A percentile compares a stretch with the other conserved stretches of the same genome.
phyloP scores from a whole-genome alignment of 257 asterid species.

The Solanum tacnaense region DNA sequence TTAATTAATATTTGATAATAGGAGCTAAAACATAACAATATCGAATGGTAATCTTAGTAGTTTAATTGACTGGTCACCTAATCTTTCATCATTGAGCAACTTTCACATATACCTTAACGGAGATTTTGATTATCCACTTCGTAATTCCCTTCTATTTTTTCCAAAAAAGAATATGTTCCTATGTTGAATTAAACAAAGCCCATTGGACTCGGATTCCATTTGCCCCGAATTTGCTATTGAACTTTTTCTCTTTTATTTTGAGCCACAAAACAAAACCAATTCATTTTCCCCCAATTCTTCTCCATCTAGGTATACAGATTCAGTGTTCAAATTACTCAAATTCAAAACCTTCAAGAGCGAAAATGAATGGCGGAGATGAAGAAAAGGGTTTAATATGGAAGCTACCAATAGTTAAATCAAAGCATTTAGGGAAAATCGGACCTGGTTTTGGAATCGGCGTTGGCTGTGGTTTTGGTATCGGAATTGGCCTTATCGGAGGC shows the following conservation, averaged over 20 bases:
- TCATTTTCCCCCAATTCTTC: neutral
- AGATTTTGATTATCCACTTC: neutral
- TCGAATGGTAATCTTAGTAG: accelerated
- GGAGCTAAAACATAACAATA: neutral
- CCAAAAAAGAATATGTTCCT: neutral
- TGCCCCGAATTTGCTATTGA: neutral
- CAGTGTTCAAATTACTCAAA: neutral
- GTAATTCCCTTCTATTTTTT: too few relatives aligned
- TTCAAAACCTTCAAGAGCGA: neutral
- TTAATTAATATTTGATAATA: neutral
- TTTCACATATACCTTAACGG: too few relatives aligned
- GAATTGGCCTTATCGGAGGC: slow-evolving; percentile 76
- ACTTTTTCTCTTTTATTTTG: neutral
- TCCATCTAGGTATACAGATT: neutral
- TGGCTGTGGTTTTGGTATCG: slow-evolving; percentile 85
- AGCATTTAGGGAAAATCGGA: slow-evolving; percentile 59
- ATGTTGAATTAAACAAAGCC: neutral
- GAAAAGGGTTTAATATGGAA: slow-evolving; percentile 70
- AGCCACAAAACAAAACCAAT: neutral
- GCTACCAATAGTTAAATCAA: slow-evolving; percentile 58
- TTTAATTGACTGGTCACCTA: neutral
- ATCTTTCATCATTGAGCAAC: neutral
- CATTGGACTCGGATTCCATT: neutral
- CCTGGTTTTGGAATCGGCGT: slow-evolving; percentile 83
- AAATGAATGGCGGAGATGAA: slow-evolving; percentile 11